These are phyloP conservation scores for Theobroma cacao DNA, from an alignment of 345 rosid genomes.

Conservation along the genomic window DNA sequence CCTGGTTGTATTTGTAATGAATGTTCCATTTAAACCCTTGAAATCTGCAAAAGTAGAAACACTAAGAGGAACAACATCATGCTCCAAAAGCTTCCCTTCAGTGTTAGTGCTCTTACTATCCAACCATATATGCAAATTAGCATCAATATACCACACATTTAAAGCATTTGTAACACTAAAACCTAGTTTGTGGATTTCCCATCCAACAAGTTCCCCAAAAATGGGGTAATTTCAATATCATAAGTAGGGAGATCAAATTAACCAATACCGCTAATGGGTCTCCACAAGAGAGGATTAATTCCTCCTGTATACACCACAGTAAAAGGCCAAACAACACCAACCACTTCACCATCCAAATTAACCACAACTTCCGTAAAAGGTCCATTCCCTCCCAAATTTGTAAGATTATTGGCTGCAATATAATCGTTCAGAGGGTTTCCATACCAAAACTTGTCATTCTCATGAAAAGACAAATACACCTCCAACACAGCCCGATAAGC, in stretches of 20 bases:
- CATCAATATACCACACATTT: conserved; percentile 81
- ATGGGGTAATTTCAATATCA: conserved; percentile 70
- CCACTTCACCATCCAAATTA: conserved; percentile 50
- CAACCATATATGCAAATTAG: conserved; percentile 90
- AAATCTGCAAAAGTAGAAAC: conserved; percentile 36
- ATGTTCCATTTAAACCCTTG: conserved; percentile 52
- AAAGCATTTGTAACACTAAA: conserved; percentile 75
- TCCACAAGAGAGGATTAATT: conserved; percentile 74
- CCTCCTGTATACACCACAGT: conserved; percentile 88
- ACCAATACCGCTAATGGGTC: conserved; percentile 75
- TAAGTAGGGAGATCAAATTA: conserved; percentile 85
- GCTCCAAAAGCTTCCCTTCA: conserved; percentile 54
- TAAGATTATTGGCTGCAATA: conserved; percentile 55
- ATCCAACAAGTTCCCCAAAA: conserved; percentile 62
- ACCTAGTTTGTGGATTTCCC: conserved; percentile 54
- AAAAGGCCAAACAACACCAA: conserved; percentile 86
- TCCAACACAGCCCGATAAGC: conserved; percentile 83
- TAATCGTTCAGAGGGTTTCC: conserved; percentile 64
- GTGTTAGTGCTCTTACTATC: conserved; percentile 39
- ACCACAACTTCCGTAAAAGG: conserved; percentile 89
- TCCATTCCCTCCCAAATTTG: conserved; percentile 56
- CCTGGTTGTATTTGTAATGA: conserved; percentile 46
- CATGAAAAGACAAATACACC: conserved; percentile 86
- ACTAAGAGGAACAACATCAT: conserved; percentile 30
- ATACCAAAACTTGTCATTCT: conserved; percentile 88